These are phyloP conservation scores for Salvia miltiorrhiza DNA, from an alignment of 257 asterid species.

Conservation along the genomic window DNA sequence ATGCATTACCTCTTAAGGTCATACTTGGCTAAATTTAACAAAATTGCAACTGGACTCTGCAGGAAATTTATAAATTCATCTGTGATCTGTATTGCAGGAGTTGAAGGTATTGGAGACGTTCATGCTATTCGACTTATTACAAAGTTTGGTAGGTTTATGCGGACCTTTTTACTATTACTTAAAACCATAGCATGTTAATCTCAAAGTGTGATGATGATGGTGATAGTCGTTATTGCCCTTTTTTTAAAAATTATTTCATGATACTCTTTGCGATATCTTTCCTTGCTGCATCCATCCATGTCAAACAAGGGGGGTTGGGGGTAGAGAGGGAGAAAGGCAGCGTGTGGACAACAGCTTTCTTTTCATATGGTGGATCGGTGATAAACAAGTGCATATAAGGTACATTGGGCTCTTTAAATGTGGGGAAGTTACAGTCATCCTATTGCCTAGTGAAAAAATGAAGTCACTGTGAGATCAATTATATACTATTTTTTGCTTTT, in stretches of 20 bases:
- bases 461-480: background rate
- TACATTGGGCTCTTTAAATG: background rate
- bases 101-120: conserved; percentile 85
- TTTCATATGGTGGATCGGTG: background rate
- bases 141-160: conserved; percentile 64
- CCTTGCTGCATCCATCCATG: background rate
- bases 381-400: background rate
- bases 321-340: background rate
- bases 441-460: background rate
- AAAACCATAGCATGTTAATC: conserved; percentile 2
- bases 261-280: background rate
- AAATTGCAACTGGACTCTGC: background rate
- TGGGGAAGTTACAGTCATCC: background rate
- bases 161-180: background rate
- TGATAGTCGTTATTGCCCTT: background rate
- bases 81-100: conserved; percentile 56
- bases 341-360: background rate
- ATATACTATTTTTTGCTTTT: background rate
- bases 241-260: background rate
- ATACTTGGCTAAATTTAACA: conserved; percentile 13
- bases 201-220: background rate
- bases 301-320: background rate
- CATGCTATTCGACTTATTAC: conserved; percentile 82
- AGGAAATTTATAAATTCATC: conserved; percentile 2
- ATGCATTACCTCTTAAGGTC: background rate